These are phyloP conservation scores for Domatiomyces globalis DNA, from an alignment of 2,329 filamentous ascomycete genomes.

Conservation along the genomic window DNA sequence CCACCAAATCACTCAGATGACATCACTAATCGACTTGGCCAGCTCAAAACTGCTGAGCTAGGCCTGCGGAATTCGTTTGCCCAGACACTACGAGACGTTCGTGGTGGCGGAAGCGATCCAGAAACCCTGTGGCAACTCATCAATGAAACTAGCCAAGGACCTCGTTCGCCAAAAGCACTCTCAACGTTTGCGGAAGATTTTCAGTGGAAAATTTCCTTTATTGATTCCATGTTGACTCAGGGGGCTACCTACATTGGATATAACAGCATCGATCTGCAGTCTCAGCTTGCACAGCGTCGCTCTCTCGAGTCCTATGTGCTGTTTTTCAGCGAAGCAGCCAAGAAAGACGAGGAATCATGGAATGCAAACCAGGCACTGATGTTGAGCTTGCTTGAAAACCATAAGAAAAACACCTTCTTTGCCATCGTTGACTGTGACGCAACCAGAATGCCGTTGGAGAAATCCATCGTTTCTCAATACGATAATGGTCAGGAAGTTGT, in stretches of 20 bases:
- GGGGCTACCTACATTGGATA: conserved; percentile 19
- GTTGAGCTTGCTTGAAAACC: conserved; percentile 14
- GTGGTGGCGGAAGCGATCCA: conserved; percentile 8
- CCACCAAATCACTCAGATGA: conserved; percentile 10
- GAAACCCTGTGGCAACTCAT: conserved; percentile 10
- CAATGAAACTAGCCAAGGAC: conserved; percentile 1
- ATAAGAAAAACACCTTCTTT: conserved; percentile 4
- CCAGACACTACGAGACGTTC: conserved; percentile 9
- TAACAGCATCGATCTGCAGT: neutral
- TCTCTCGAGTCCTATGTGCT: conserved; percentile 14
- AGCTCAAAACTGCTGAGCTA: conserved; percentile 3
- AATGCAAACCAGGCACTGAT: conserved; percentile 13
- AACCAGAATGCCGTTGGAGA: conserved; percentile 7
- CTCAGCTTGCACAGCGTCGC: no score
- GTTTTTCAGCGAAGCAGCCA: conserved; percentile 13
- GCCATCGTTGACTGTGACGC: conserved; percentile 18
- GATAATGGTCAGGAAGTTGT: conserved; percentile 8
- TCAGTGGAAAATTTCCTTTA: conserved; percentile 17
- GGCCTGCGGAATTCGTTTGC: conserved; percentile 7
- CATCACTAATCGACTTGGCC: conserved; percentile 6
- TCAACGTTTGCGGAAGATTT: conserved; percentile 3
- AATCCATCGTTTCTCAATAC: conserved; percentile 12
- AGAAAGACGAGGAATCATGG: conserved; percentile 11
- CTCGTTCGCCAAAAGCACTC: conserved; percentile 9
- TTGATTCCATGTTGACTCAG: conserved; percentile 9